phyloP scores from a whole-genome alignment of 2,329 filamentous ascomycete species.

The Aspergillus melleus region DNA sequence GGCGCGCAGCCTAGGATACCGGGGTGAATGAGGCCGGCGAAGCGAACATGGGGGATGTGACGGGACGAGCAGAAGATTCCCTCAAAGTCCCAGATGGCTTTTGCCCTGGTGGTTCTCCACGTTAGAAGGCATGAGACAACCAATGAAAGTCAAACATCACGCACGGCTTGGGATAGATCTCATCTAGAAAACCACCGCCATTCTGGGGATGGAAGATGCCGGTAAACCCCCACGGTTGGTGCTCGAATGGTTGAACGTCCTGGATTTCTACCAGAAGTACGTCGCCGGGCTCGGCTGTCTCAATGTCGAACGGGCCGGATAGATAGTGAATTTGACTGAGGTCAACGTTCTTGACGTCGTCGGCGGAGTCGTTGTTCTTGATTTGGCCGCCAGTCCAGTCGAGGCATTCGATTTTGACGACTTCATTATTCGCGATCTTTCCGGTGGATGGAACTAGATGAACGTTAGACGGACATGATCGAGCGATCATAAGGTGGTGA shows the following conservation, averaged over 20 bases:
- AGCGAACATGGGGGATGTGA: constrained; percentile 84
- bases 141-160: constrained; percentile 23
- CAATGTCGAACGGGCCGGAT: constrained; percentile 84
- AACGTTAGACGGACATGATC: not conserved
- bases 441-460: constrained; percentile 68
- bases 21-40: constrained; percentile 85
- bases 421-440: constrained; percentile 77
- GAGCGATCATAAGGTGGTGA: constrained; percentile 1
- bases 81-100: constrained; percentile 76
- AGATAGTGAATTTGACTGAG: constrained; percentile 84
- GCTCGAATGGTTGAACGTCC: constrained; percentile 84
- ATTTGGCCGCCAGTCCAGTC: constrained; percentile 82
- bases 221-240: constrained; percentile 87
- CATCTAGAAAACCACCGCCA: constrained; percentile 85
- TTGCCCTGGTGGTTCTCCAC: constrained; percentile 46
- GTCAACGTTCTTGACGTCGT: constrained; percentile 82
- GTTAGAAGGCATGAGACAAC: not conserved
- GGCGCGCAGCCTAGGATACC: constrained; percentile 90
- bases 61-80: constrained; percentile 79
- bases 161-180: constrained; percentile 79
- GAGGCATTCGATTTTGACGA: constrained; percentile 89
- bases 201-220: constrained; percentile 78
- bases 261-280: constrained; percentile 85
- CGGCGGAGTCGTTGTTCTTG: constrained; percentile 83
- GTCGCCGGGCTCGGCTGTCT: constrained; percentile 81